Base-by-base conservation (phyloP, 2,329 filamentous ascomycete genomes). In the Lojkania enalia region DNA sequence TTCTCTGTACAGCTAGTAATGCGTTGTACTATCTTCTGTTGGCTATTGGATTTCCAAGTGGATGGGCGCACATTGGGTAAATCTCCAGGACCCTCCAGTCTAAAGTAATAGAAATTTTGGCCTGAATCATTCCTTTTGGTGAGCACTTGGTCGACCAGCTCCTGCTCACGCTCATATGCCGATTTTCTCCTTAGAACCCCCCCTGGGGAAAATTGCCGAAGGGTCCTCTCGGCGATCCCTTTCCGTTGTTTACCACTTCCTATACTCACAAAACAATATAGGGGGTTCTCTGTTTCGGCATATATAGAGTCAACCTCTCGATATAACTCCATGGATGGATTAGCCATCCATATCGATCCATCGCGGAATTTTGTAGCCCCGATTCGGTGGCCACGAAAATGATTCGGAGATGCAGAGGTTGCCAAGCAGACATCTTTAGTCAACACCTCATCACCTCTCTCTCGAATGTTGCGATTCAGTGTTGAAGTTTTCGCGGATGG, bases 321-420 rank as follows among this genome's bases (percentile, higher is more conserved):
- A 31, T 40, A 40, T n/a, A 40, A 16, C 23, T 40, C 38, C 38
- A 40, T 40, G 16, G 38, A 5, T 11, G 38, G 38, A 32, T 40
- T 40, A 6, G 38, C 13, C 38, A 40, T 40, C 38, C 38, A 40
- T 15, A 30, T 40, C 13, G 38, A 40, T n/a, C 38, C 38, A n/a
- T 40, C 38, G 25, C 27, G 27, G 25, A 40, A 40, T 16, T 40
- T 40, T 18, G 16, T 40, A 3, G 30, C 15, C n/a, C 25, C 38
- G 20, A 40, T 40, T 31, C n/a, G 15, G 13, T 23, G 18, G 5
- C 23, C 18, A 4, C 25, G 13, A 20, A 40, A 40, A n/a, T 32
- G 31, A n/a, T 30, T n/a, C 14, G 38, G 38, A 9, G 38, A 9
- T 15, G 38, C 38, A 9, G 38, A 30, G 20, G 38, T 40, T 13